Evolutionary conservation across 192 early-diverging fungal species (phyloP).

Genomic region (Entomortierella parvispora): DNA sequence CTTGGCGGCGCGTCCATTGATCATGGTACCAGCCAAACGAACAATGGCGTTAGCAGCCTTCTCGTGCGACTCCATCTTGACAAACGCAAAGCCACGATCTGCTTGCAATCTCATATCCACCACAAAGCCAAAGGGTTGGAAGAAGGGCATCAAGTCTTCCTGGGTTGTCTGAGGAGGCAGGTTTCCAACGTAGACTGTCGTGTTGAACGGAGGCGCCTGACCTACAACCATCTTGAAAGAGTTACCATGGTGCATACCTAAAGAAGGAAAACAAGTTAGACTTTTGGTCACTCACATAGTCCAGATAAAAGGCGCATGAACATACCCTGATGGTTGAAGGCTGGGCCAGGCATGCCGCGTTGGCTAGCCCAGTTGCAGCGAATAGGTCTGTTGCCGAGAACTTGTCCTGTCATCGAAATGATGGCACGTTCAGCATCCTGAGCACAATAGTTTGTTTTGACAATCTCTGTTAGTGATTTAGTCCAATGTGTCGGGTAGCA

Average conservation of each 20-base stretch:
- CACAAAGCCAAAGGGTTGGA: constrained; percentile 83
- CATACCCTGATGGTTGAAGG: constrained; percentile 43
- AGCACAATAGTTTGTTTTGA: not conserved
- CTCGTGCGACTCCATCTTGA: constrained; percentile 92
- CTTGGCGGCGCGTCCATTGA: constrained; percentile 84
- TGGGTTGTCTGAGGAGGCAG: constrained; percentile 82
- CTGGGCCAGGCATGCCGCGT: constrained; percentile 67
- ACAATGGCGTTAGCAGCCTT: constrained; percentile 91
- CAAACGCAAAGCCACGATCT: constrained; percentile 93
- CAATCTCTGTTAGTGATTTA: too few species aligned
- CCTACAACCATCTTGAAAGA: constrained; percentile 76
- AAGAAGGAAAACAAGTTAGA: not conserved
- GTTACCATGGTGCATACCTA: constrained; percentile 56
- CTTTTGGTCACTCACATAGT: not conserved
- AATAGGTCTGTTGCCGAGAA: constrained; percentile 82
- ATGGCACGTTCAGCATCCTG: constrained; percentile 90
- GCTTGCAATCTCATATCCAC: constrained; percentile 84
- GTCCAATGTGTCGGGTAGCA: too few species aligned
- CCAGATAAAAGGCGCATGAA: not conserved
- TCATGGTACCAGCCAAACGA: constrained; percentile 72
- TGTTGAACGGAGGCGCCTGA: constrained; percentile 85
- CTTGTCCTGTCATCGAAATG: constrained; percentile 81
- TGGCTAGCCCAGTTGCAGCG: constrained; percentile 97
- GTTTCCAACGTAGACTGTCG: constrained; percentile 92
- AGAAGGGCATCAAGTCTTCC: constrained; percentile 74